Evolutionary conservation across 2,329 filamentous ascomycete genomes (phyloP).

Genomic region (Huntiella moniliformis): DNA sequence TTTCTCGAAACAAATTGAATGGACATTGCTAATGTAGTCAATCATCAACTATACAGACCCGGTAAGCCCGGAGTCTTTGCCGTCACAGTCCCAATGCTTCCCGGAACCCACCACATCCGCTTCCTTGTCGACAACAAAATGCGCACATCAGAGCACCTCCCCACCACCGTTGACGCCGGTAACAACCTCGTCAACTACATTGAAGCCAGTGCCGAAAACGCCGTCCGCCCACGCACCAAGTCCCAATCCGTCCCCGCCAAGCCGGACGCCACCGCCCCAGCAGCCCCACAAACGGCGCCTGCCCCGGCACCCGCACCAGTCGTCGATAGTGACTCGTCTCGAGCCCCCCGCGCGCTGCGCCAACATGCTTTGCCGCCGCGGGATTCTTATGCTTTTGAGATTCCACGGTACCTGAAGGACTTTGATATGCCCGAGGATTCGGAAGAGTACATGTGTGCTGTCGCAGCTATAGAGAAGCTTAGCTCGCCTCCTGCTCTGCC

Average conservation of each 20-base stretch:
- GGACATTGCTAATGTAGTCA: not conserved
- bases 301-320: not conserved
- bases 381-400: conserved; percentile 48
- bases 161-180: conserved; percentile 91
- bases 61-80: conserved; percentile 47
- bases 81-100: conserved; percentile 63
- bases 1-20: no score
- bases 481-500: conserved; percentile 70
- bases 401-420: conserved; percentile 74
- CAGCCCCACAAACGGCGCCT: conserved; percentile 5
- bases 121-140: conserved; percentile 92
- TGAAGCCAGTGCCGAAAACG: conserved; percentile 53
- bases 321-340: conserved; percentile 17
- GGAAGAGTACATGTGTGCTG: conserved; percentile 53
- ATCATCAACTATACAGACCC: conserved; percentile 21
- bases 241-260: conserved; percentile 5
- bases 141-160: conserved; percentile 69
- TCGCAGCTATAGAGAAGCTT: conserved; percentile 57
- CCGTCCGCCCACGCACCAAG: conserved; percentile 26
- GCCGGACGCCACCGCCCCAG: conserved; percentile 16
- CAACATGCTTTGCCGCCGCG: conserved; percentile 37
- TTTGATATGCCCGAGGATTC: conserved; percentile 72
- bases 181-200: conserved; percentile 98
- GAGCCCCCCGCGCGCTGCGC: conserved; percentile 22
- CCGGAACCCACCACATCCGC: conserved; percentile 89